Conservation (phyloP, 2,329 filamentous ascomycete genomes). For the Ceratocystis diversiconidia region DNA sequence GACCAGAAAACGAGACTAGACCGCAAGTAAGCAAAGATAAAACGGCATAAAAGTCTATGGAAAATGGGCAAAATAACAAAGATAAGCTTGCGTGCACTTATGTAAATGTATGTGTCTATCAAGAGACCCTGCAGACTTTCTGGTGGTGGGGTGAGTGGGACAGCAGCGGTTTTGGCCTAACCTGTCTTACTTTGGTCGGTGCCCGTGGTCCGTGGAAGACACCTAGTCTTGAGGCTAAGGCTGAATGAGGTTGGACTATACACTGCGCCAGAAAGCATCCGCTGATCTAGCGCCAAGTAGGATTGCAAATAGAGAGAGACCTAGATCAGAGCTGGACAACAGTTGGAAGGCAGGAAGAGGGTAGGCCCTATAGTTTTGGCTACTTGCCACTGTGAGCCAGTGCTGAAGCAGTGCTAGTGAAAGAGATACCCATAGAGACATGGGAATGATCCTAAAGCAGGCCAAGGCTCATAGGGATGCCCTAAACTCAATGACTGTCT, state of each 20-base stretch:
- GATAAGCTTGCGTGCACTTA: too few species aligned
- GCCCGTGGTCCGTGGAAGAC: background rate
- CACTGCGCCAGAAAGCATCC: background rate
- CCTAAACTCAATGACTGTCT: background rate
- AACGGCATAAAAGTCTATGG: too few species aligned
- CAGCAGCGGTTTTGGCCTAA: background rate
- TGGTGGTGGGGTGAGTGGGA: background rate
- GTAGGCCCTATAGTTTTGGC: background rate
- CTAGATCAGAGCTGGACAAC: background rate
- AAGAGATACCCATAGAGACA: too few species aligned
- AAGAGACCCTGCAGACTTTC: slow-evolving; percentile 2
- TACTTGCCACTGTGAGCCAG: background rate
- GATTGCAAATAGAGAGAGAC: background rate
- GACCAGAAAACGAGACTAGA: background rate
- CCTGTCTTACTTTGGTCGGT: background rate
- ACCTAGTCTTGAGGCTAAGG: background rate
- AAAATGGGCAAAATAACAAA: too few species aligned
- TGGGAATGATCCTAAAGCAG: background rate
- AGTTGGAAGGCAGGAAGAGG: background rate
- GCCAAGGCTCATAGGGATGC: background rate
- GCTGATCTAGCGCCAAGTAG: background rate
- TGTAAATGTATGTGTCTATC: background rate
- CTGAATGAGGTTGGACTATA: background rate
- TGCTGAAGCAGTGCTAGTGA: background rate
- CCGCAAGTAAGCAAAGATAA: background rate